phyloP scores from a whole-genome alignment of 2,329 filamentous ascomycete genomes.

The Sporothrix brunneoviolacea region DNA sequence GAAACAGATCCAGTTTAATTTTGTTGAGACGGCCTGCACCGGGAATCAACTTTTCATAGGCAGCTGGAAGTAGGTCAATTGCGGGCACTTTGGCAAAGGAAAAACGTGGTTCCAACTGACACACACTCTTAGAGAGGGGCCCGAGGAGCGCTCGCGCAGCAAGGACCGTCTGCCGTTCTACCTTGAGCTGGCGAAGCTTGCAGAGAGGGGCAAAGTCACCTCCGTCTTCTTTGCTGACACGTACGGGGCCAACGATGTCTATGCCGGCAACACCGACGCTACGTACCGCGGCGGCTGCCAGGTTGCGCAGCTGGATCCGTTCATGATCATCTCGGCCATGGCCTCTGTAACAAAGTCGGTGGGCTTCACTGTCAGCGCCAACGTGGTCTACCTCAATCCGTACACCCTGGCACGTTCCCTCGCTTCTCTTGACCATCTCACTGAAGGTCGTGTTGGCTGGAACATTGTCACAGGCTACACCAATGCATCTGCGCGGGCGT shows the following conservation, averaged over 20 bases:
- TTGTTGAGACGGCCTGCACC: too few species aligned
- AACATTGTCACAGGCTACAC: constrained; percentile 19
- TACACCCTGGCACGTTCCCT: constrained; percentile 13
- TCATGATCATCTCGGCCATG: constrained; percentile 15
- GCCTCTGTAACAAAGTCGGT: constrained; percentile 15
- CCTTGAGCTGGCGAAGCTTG: constrained; percentile 10
- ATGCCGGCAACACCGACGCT: constrained; percentile 11
- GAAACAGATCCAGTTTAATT: too few species aligned
- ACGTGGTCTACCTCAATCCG: constrained; percentile 10
- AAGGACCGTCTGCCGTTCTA: constrained; percentile 11
- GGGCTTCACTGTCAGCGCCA: constrained; percentile 14
- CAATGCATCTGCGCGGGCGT: constrained; percentile 13
- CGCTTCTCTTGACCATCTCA: constrained; percentile 15
- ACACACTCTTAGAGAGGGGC: too few species aligned
- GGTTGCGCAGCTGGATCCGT: constrained; percentile 12
- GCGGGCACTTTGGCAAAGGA: too few species aligned
- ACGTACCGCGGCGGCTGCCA: constrained; percentile 8
- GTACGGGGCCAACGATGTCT: constrained; percentile 9
- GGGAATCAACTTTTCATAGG: too few species aligned
- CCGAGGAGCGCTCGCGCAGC: constrained; percentile 10
- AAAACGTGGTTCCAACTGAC: too few species aligned
- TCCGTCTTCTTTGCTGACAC: constrained; percentile 13
- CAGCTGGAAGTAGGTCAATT: too few species aligned
- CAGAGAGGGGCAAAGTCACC: constrained; percentile 8
- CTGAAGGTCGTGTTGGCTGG: constrained; percentile 15